A percentile compares a stretch with the other conserved stretches of the same genome.
Conservation (phyloP, 2,329 filamentous ascomycete genomes). For the Aureobasidium sp. region DNA sequence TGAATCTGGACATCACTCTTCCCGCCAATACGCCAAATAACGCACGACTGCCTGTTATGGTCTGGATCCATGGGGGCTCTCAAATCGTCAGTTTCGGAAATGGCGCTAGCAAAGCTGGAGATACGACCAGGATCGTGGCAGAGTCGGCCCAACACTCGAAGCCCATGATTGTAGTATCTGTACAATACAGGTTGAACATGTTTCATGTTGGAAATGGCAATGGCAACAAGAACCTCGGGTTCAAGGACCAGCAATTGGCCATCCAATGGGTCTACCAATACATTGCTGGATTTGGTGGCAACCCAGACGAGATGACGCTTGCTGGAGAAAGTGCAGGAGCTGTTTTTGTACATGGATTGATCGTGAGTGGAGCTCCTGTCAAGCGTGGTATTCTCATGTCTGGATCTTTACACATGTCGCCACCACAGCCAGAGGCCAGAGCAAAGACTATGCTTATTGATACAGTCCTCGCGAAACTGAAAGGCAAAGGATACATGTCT, state of each 20-base stretch:
- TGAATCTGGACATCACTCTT: constrained; percentile 37
- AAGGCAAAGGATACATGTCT: constrained; percentile 21
- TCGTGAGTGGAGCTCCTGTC: constrained; percentile 29
- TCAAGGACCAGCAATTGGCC: constrained; percentile 26
- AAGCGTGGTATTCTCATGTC: constrained; percentile 36
- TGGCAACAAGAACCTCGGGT: constrained; percentile 26
- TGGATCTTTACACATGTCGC: constrained; percentile 38
- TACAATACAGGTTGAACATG: constrained; percentile 40
- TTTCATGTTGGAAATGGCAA: constrained; percentile 40
- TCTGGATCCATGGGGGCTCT: constrained; percentile 45
- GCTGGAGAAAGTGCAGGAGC: constrained; percentile 43
- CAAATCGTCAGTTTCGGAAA: constrained; percentile 41
- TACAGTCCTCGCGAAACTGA: constrained; percentile 18
- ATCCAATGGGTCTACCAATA: constrained; percentile 30
- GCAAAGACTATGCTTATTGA: constrained; percentile 28
- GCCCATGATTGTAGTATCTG: constrained; percentile 37
- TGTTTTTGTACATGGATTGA: constrained; percentile 39
- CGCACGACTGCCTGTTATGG: constrained; percentile 32
- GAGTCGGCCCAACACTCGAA: constrained; percentile 30
- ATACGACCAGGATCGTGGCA: constrained; percentile 13
- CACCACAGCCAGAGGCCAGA: constrained; percentile 33
- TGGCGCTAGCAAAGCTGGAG: constrained; percentile 35
- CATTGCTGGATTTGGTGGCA: constrained; percentile 31
- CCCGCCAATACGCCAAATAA: constrained; percentile 19
- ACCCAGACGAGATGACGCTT: constrained; percentile 35